Evolutionary conservation across 495 filamentous ascomycete species (phyloP).

Genomic region (Lasiosphaeria miniovina): DNA sequence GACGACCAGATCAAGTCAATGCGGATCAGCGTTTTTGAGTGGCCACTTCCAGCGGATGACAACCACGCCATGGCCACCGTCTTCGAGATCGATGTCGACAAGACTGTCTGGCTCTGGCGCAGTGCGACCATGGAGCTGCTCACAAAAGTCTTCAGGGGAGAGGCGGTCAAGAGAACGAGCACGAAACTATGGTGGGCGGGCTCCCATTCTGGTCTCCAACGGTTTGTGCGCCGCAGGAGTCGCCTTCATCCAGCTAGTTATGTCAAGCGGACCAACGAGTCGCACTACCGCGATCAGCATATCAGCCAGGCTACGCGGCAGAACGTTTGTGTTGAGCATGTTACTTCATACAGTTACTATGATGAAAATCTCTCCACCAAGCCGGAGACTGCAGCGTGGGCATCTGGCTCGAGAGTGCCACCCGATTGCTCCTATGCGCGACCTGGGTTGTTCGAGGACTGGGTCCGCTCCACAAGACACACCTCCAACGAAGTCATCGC

Average conservation of each 20-base stretch:
- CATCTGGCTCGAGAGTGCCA: background rate
- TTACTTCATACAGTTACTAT: conserved; percentile 37
- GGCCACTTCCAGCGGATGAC: conserved; percentile 51
- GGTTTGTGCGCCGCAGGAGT: conserved; percentile 6
- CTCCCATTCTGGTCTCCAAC: background rate
- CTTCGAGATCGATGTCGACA: conserved; percentile 56
- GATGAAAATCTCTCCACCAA: conserved; percentile 3
- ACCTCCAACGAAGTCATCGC: conserved; percentile 48
- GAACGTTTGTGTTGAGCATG: conserved; percentile 46
- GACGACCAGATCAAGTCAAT: conserved; percentile 31
- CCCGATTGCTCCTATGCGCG: background rate
- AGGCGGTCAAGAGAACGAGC: background rate
- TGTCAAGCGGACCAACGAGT: conserved; percentile 12
- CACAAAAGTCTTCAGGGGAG: conserved; percentile 31
- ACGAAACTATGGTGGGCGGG: background rate
- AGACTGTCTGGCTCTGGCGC: conserved; percentile 50
- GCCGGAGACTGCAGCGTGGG: background rate
- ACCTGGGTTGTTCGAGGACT: background rate
- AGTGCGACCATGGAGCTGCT: conserved; percentile 47
- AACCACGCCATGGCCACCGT: conserved; percentile 44
- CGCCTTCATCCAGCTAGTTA: background rate
- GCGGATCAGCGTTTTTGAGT: conserved; percentile 55
- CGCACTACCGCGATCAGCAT: conserved; percentile 16
- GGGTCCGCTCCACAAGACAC: conserved; percentile 14
- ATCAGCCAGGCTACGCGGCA: conserved; percentile 23